Evolutionary conservation across 176 grass and related monocot species (phyloP), one percentile per base, ranked within the genome.

Genomic region (Triticum timopheevii): DNA sequence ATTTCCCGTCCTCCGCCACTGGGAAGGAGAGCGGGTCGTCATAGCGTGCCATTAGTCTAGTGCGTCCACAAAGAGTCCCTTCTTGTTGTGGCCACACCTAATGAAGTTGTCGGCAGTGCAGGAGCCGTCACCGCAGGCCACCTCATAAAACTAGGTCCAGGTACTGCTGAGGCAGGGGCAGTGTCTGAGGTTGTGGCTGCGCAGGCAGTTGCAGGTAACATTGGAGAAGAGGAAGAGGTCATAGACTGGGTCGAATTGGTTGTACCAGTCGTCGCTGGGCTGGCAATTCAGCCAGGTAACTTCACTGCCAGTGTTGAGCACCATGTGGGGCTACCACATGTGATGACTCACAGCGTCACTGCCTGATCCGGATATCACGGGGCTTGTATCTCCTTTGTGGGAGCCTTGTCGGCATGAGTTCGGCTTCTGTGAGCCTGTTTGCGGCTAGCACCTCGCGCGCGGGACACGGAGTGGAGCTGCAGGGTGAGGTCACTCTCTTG

Each of bases 321-420:
- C 97, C 90, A 99, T 83, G 87, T 94, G 96, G 5, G 93, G 79
- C 73, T 91, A 61, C 85, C 86, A 85, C 4, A 0, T 89, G 92
- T 90, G 96, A 96, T 90, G 96, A 98, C 90, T 98, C 97, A 3
- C 97, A 92, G 85, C 94, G 96, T 15, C 97, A 92, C 35, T 91
- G 88, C n/a, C 88, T 90, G 0, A 93, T 92, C 94, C 92, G 16
- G 92, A 98, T 13, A 98, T 89, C 76, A 98, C 82, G 8, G 96
- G 92, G 17, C 97, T 61, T 98, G 75, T 8, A 98, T 94, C 39
- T 89, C 86, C 49, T 76, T 79, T 4, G 76, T 67, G 3, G 89
- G 80, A 0, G 84, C 73, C 2, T 68, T 77, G 86, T 23, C 0
- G 92, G 94, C 22, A 58, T 75, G 3, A 96, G 90, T 87, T 91